phyloP scores from a whole-genome alignment of 331 rosid genomes.

The Rhamnella rubrinervis region DNA sequence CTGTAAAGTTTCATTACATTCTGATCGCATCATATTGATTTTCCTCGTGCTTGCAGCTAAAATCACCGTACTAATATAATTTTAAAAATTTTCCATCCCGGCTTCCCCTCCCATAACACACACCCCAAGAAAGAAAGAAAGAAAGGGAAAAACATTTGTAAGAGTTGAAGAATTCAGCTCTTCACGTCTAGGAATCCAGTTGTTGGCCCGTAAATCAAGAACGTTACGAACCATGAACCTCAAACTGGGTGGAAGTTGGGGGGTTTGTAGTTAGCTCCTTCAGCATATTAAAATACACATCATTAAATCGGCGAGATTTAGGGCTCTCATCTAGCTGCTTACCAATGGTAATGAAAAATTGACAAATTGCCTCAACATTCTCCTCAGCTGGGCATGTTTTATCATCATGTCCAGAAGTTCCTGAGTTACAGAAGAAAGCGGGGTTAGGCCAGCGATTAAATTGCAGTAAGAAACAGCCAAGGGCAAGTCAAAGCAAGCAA shows the following conservation, averaged over 20 bases:
- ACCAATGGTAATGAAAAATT: conserved; percentile 85
- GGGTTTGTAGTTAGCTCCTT: conserved; percentile 65
- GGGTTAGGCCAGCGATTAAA: conserved; percentile 7
- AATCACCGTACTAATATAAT: too few species aligned
- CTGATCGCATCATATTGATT: too few species aligned
- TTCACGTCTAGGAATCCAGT: conserved; percentile 96
- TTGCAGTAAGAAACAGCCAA: conserved; percentile 8
- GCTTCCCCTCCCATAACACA: too few species aligned
- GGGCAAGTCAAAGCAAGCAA: conserved; percentile 13
- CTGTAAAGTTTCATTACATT: too few species aligned
- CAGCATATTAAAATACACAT: conserved; percentile 66
- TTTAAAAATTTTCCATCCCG: too few species aligned
- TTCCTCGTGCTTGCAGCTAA: background rate
- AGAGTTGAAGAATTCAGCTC: conserved; percentile 47
- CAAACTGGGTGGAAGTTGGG: conserved; percentile 76
- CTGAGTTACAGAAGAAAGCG: conserved; percentile 40
- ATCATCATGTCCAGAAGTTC: conserved; percentile 75
- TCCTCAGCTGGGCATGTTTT: conserved; percentile 92
- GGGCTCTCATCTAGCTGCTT: conserved; percentile 86
- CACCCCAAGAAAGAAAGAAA: too few species aligned
- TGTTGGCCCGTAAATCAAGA: conserved; percentile 79
- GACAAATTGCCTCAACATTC: conserved; percentile 98
- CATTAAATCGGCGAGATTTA: conserved; percentile 75
- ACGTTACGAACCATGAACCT: conserved; percentile 90
- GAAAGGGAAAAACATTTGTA: too few species aligned